Conservation (phyloP, 306 rosid species). For the Medicago lupulina region DNA sequence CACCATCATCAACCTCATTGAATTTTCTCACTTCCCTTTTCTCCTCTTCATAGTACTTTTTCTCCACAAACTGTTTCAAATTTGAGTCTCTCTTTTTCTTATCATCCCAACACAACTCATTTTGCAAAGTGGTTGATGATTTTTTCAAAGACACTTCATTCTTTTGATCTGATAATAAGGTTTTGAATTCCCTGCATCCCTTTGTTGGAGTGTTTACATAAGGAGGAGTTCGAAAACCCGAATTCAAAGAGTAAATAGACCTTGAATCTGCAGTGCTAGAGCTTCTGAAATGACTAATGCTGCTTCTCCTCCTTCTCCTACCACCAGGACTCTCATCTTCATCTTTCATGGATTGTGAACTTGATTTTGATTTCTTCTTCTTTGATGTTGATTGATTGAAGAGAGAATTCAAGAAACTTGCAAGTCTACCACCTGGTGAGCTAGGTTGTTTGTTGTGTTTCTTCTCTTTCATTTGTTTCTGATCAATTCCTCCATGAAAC, state of each 20-base stretch:
- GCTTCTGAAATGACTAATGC: slow-evolving; percentile 91
- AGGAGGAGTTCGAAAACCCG: slow-evolving; percentile 88
- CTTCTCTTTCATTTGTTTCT: slow-evolving; percentile 69
- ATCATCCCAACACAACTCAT: slow-evolving; percentile 57
- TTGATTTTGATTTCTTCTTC: slow-evolving; percentile 86
- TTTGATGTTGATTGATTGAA: slow-evolving; percentile 86
- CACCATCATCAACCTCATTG: slow-evolving; percentile 70
- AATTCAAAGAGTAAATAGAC: slow-evolving; percentile 64
- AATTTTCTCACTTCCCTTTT: slow-evolving; percentile 43
- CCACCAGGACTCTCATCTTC: slow-evolving; percentile 77
- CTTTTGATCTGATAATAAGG: slow-evolving; percentile 61
- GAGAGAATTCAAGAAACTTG: slow-evolving; percentile 91
- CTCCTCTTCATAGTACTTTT: slow-evolving; percentile 44
- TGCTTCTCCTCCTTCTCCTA: slow-evolving; percentile 77
- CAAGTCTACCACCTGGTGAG: slow-evolving; percentile 93
- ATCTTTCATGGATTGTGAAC: slow-evolving; percentile 76
- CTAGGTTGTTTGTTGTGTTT: slow-evolving; percentile 88
- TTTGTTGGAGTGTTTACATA: slow-evolving; percentile 73
- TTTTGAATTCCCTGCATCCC: slow-evolving; percentile 70
- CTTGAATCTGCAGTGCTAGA: slow-evolving; percentile 65
- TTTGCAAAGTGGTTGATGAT: slow-evolving; percentile 45
- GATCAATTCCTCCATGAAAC: slow-evolving; percentile 51
- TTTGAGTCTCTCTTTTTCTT: slow-evolving; percentile 55
- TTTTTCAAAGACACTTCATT: slow-evolving; percentile 48
- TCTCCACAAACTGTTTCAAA: slow-evolving; percentile 38